phyloP scores from a whole-genome alignment of 2,329 filamentous ascomycete species.

The Penicillium glabrum region DNA sequence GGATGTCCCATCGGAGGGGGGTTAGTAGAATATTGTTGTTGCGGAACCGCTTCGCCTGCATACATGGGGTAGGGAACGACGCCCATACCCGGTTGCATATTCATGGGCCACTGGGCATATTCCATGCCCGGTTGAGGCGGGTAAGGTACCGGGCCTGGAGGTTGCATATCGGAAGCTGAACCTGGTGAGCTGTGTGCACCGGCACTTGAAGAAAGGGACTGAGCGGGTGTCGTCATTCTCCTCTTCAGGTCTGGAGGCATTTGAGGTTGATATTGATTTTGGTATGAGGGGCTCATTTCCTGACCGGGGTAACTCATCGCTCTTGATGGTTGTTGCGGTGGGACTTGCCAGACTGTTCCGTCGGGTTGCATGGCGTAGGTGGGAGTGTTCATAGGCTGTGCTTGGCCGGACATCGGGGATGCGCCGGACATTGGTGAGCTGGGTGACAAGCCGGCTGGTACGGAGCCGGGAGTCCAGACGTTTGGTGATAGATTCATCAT shows the following conservation, averaged over 20 bases:
- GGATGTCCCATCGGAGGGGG: conserved; percentile 35
- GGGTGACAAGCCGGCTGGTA: conserved; percentile 29
- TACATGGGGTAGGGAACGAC: conserved; percentile 37
- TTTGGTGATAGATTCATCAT: conserved; percentile 36
- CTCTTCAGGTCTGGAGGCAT: conserved; percentile 36
- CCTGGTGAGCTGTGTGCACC: conserved; percentile 26
- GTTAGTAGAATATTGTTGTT: conserved; percentile 26
- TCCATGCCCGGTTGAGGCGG: conserved; percentile 30
- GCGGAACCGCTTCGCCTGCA: conserved; percentile 25
- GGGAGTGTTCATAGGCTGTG: conserved; percentile 30
- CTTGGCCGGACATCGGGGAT: conserved; percentile 32
- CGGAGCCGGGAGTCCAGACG: conserved; percentile 31
- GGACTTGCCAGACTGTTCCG: conserved; percentile 37
- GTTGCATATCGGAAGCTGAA: conserved; percentile 25
- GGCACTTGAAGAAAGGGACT: conserved; percentile 21
- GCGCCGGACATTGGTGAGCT: conserved; percentile 29
- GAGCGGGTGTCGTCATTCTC: conserved; percentile 37
- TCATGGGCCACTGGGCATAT: conserved; percentile 31
- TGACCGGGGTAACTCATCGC: conserved; percentile 38
- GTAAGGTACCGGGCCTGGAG: conserved; percentile 31
- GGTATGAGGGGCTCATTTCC: conserved; percentile 30
- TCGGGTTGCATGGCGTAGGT: conserved; percentile 37
- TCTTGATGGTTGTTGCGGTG: conserved; percentile 24
- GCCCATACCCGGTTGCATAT: conserved; percentile 29
- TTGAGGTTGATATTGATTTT: conserved; percentile 30